These are phyloP conservation scores for Dovyalis caffra DNA, from an alignment of 345 rosid species.

Conservation along the genomic window DNA sequence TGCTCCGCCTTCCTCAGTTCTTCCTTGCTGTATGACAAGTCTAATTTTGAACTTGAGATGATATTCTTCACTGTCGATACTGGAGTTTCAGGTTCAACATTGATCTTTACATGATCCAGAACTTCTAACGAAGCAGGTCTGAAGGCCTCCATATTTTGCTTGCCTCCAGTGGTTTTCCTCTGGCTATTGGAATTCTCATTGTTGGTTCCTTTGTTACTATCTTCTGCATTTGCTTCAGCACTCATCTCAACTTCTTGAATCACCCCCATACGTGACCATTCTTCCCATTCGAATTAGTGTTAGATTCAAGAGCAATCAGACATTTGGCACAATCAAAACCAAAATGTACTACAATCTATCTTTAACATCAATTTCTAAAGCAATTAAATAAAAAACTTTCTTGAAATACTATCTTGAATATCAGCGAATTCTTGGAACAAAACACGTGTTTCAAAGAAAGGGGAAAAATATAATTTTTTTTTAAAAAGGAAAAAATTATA, in stretches of 20 bases:
- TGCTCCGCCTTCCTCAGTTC: constrained; percentile 51
- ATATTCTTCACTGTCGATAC: constrained; percentile 36
- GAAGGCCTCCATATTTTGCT: not conserved
- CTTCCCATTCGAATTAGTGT: constrained; percentile 14
- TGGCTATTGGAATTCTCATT: constrained; percentile 3
- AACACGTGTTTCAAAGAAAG: too few species aligned
- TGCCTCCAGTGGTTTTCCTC: not conserved
- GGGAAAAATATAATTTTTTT: too few species aligned
- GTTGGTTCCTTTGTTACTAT: not conserved
- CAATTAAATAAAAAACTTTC: too few species aligned
- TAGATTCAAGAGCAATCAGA: not conserved
- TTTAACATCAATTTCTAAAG: too few species aligned
- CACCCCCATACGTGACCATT: constrained; percentile 19
- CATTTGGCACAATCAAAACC: not conserved
- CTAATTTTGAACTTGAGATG: constrained; percentile 26
- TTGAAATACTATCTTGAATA: too few species aligned
- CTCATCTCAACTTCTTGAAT: constrained; percentile 41
- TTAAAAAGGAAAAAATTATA: too few species aligned
- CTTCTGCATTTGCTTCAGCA: constrained; percentile 9
- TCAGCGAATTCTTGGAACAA: too few species aligned
- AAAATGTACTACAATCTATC: too few species aligned
- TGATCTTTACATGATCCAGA: constrained; percentile 46
- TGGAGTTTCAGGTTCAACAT: constrained; percentile 45
- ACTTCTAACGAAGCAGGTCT: constrained; percentile 43
- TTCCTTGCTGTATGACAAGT: constrained; percentile 32